phyloP scores from a whole-genome alignment of 2,329 filamentous ascomycete species.

The Arthrobotrys entomopaga region DNA sequence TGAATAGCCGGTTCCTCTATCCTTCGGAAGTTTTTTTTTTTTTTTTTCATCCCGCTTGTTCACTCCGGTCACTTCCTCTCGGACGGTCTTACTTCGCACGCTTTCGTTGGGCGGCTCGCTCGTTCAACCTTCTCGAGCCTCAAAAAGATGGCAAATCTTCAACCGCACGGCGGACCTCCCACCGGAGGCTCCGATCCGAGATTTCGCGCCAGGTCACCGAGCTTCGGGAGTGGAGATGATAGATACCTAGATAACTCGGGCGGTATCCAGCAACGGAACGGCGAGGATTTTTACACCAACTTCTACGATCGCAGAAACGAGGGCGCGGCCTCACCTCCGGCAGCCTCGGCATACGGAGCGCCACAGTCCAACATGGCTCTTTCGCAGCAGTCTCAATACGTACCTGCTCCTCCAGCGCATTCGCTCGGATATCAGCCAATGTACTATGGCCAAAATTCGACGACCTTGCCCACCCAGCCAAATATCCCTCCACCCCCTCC shows the following conservation, averaged over 20 bases:
- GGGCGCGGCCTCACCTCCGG: slow-evolving; percentile 52
- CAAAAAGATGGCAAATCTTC: slow-evolving; percentile 48
- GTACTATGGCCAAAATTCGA: slow-evolving; percentile 50
- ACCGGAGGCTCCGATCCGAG: slow-evolving; percentile 51
- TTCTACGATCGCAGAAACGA: slow-evolving; percentile 54
- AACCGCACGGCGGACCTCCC: slow-evolving; percentile 44
- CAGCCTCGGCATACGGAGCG: slow-evolving; percentile 52
- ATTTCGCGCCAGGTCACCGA: slow-evolving; percentile 69
- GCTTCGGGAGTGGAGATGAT: slow-evolving; percentile 82
- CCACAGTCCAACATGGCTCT: slow-evolving; percentile 39
- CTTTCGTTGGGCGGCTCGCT: slow-evolving; percentile 40
- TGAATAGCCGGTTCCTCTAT: slow-evolving; percentile 17
- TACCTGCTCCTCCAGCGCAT: slow-evolving; percentile 53
- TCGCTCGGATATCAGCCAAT: slow-evolving; percentile 51
- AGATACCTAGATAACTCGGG: slow-evolving; percentile 65
- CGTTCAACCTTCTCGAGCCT: slow-evolving; percentile 21
- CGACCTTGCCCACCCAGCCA: slow-evolving; percentile 48
- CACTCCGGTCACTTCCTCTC: slow-evolving; percentile 10
- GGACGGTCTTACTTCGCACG: not conserved
- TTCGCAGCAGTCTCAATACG: slow-evolving; percentile 49
- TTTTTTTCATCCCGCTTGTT: slow-evolving; percentile 31
- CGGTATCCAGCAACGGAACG: slow-evolving; percentile 56
- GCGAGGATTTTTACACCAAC: slow-evolving; percentile 55
- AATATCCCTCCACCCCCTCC: slow-evolving; percentile 53
- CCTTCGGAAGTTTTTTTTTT: slow-evolving; percentile 23